Evolutionary conservation across 2,329 filamentous ascomycete species (phyloP), one percentile per base, ranked within the genome.

Genomic region (Cucurbitaria berberidis): DNA sequence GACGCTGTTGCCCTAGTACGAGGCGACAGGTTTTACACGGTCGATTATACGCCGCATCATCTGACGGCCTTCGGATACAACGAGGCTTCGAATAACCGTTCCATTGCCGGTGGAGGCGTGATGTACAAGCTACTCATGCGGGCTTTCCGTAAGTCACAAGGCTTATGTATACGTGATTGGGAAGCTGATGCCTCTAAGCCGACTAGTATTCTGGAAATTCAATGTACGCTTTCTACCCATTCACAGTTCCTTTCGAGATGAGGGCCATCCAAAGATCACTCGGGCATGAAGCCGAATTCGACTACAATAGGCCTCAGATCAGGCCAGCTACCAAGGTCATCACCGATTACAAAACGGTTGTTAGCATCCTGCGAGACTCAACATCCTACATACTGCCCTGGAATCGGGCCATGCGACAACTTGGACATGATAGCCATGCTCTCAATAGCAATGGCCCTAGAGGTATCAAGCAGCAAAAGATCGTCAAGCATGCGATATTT

Each of bases 1-100:
- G 89, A 92, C 61, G 88, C 89, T 2, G 87, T 91, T 0, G 82
- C 86, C 19, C 80, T 92, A 9, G 88, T 91, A 8, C 84, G 89
- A 13, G 48, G 52, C 9, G 60, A 63, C 32, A 45, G 60, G 3
- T 63, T 61, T 34, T 53, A 61, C 21, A 61, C 60, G 10, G 22
- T 59, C 2, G 60, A 63, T 38, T 60, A 51, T 27, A 50, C 51
- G 7, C 57, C 57, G 4, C 27, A 43, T 24, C 45, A 48, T 27
- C 27, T 63, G 29, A 63, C 60, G 29, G 43, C 52, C 9, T 60
- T 60, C 32, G 60, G 57, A 15, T 57, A 55, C 44, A 51, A 52
- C 3, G 55, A 57, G 27, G 51, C 39, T 29, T 40, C 45, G 5
- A 53, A 27, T 21, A 56, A 62, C 22, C 29, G 19, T 16, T 52